phyloP scores from a whole-genome alignment of 2,329 filamentous ascomycete genomes.

The Orbilia blumenaviensis region DNA sequence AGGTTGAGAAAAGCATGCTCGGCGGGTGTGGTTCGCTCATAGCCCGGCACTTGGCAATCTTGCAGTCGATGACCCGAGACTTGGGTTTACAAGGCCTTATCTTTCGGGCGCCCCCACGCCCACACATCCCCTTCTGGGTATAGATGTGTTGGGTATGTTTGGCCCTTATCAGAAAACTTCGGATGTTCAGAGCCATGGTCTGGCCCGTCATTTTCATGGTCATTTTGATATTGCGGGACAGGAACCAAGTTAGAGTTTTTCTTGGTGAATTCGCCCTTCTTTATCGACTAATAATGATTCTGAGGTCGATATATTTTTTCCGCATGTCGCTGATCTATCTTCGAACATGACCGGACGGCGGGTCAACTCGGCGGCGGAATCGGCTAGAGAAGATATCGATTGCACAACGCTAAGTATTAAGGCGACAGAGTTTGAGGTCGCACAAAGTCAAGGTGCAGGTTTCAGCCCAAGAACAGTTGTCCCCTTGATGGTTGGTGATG shows the following conservation, averaged over 20 bases:
- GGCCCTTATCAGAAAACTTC: slow-evolving; percentile 24
- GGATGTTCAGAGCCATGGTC: neutral
- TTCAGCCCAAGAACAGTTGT: neutral
- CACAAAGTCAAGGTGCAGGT: neutral
- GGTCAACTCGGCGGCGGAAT: neutral
- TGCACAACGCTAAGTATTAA: neutral
- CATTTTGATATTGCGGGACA: neutral
- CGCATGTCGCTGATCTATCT: neutral
- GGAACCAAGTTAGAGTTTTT: neutral
- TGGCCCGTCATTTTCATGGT: neutral
- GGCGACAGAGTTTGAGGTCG: neutral
- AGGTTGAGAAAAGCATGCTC: slow-evolving; percentile 4
- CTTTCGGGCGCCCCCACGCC: slow-evolving; percentile 33
- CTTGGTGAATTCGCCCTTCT: neutral
- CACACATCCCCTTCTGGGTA: slow-evolving; percentile 35
- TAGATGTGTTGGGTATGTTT: slow-evolving; percentile 28
- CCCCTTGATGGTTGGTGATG: neutral
- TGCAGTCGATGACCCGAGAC: slow-evolving; percentile 32
- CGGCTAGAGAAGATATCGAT: neutral
- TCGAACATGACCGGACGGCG: neutral
- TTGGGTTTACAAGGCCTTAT: slow-evolving; percentile 36
- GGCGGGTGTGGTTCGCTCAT: slow-evolving; percentile 25
- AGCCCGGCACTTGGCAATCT: slow-evolving; percentile 26
- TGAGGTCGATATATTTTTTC: neutral
- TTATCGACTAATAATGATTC: neutral